A percentile compares a stretch with the other conserved stretches of the same genome.
phyloP scores from a whole-genome alignment of 2,329 filamentous ascomycete species.

The Phialemoniopsis sp. region DNA sequence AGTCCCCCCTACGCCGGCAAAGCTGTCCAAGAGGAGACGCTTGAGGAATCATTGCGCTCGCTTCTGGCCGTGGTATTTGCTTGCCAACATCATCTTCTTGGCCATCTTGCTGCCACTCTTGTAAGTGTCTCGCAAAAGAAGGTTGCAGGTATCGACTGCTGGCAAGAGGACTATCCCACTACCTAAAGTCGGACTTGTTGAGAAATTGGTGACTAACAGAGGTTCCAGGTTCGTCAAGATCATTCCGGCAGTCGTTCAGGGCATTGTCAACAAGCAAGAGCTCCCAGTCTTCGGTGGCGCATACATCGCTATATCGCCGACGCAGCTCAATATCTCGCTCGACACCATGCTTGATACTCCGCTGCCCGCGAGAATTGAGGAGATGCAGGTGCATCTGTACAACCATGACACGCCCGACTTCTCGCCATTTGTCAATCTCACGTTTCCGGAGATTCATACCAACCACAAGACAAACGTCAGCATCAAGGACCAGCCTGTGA shows the following conservation, averaged over 20 bases:
- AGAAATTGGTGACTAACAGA: too few species aligned
- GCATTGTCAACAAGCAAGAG: conserved; percentile 33
- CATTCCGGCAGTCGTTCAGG: conserved; percentile 40
- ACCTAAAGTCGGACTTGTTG: too few species aligned
- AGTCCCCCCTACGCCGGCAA: background rate
- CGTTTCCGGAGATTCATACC: conserved; percentile 24
- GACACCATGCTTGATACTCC: conserved; percentile 27
- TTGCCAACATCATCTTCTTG: conserved; percentile 33
- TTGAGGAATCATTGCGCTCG: conserved; percentile 33
- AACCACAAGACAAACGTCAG: conserved; percentile 28
- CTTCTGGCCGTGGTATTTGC: conserved; percentile 38
- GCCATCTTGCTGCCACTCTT: conserved; percentile 39
- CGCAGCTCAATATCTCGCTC: conserved; percentile 23
- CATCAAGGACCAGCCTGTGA: conserved; percentile 26
- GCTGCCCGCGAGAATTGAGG: conserved; percentile 31
- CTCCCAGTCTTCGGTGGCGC: conserved; percentile 31
- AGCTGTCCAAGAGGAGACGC: conserved; percentile 25
- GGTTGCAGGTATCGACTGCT: too few species aligned
- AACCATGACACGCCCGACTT: conserved; percentile 27
- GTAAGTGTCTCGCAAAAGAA: too few species aligned
- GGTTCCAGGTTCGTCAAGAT: conserved; percentile 33
- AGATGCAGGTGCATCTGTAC: conserved; percentile 33
- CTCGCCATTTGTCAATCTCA: conserved; percentile 21
- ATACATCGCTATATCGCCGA: conserved; percentile 25
- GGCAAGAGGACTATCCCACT: too few species aligned